Evolutionary conservation across 2,329 filamentous ascomycete species (phyloP).

Genomic region (Chaetomium olivaceum): DNA sequence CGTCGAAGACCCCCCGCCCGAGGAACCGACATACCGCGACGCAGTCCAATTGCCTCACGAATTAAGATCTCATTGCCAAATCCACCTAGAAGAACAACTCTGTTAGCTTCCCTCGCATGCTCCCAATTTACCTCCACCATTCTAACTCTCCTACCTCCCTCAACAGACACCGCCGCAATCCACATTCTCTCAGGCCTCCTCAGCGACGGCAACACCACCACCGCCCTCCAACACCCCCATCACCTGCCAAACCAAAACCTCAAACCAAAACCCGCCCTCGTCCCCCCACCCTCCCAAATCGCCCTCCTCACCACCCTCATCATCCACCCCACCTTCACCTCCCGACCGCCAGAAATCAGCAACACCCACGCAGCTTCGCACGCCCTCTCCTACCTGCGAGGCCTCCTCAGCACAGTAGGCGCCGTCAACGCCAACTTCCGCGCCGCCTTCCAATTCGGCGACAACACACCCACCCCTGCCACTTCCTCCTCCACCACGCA

Average conservation of each 20-base stretch:
- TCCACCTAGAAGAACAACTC: conserved; percentile 74
- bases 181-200: conserved; percentile 65
- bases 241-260: neutral
- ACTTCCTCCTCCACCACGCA: neutral
- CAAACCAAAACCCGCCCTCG: conserved; percentile 49
- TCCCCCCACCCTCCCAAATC: conserved; percentile 72
- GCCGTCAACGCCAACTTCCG: conserved; percentile 68
- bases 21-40: conserved; percentile 49
- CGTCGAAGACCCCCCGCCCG: conserved; percentile 1
- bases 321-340: conserved; percentile 80
- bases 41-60: conserved; percentile 60
- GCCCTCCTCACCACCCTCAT: conserved; percentile 77
- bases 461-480: neutral
- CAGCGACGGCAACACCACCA: conserved; percentile 49
- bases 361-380: conserved; percentile 63
- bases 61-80: conserved; percentile 65
- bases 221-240: neutral
- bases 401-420: conserved; percentile 64
- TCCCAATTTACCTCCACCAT: neutral
- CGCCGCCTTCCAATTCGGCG: conserved; percentile 70
- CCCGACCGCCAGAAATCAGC: conserved; percentile 63
- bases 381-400: conserved; percentile 69
- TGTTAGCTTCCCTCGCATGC: conserved; percentile 31
- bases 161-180: conserved; percentile 57
- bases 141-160: neutral